Evolutionary conservation across 768 basidiomycete species (phyloP), one percentile per base, ranked within the genome.

Genomic region (Leucocoprinus birnbaumii): DNA sequence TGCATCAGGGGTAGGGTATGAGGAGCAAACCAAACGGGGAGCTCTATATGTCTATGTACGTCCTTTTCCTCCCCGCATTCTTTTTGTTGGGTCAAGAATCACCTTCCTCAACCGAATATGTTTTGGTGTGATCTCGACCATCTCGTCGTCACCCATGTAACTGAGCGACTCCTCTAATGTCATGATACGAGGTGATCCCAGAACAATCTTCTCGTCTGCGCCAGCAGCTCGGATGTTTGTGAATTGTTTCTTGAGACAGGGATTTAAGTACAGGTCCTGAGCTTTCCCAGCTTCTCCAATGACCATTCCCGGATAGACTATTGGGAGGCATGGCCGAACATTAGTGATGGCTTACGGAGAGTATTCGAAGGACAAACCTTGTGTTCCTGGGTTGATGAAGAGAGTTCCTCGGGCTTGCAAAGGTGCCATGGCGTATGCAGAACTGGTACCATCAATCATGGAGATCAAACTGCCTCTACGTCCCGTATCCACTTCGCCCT

Each of bases 261-360:
- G 78, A 62, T 80, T 79, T 18, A 79, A 58, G 53, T 76, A 75
- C n/a, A 80, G 62, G 57, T 78, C 76, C 18, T 73, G 68, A 2
- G 73, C 48, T 62, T 78, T 78, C 13, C 72, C 73, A 14, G 74
- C 73, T 67, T 79, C 78, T 51, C 78, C 78, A 49, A 80, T 74
- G 38, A 80, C 74, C 78, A 80, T 78, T 13, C 77, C 77, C 2
- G 77, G 72, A 62, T 80, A 80, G 21, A 80, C 78, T 77, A 52
- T 41, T 11, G 31, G 51, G 10, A 27, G 48, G 35, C 38, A n/a
- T 18, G 3, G 37, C 25, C 13, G 8, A 35, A 27, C 8, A 31
- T 5, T 31, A 31, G 11, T 5, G 11, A 31, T 5, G 11, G 31
- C 31, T 31, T n/a, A n/a, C 34, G 6, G 14, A 14, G 14, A 35